A percentile compares a stretch with the other conserved stretches of the same genome.
Evolutionary conservation across 805 yeast species (phyloP).

Genomic region (Saccharomycopsis olivae): DNA sequence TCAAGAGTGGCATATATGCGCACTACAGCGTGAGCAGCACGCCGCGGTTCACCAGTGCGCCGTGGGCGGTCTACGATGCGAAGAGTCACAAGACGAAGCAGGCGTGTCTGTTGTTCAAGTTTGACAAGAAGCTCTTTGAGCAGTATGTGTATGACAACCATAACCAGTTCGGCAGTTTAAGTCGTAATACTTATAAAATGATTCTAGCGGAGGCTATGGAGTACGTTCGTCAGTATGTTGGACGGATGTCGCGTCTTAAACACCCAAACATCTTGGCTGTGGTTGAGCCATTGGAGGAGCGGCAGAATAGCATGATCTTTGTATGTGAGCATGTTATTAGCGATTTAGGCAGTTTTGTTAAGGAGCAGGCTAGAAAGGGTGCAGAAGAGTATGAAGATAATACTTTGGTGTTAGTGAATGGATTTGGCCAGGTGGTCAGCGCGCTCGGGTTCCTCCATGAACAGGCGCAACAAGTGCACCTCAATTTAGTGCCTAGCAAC

Average conservation of each 20-base stretch:
- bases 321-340: slow-evolving; percentile 73
- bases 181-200: slow-evolving; percentile 14
- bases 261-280: slow-evolving; percentile 84
- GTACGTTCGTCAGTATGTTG: slow-evolving; percentile 54
- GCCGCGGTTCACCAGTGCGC: slow-evolving; percentile 15
- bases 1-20: slow-evolving; percentile 18
- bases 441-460: slow-evolving; percentile 79
- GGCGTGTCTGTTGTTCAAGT: slow-evolving; percentile 14
- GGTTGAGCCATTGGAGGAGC: slow-evolving; percentile 84
- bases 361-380: slow-evolving; percentile 21
- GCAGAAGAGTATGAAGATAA: slow-evolving; percentile 37
- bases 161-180: slow-evolving; percentile 12
- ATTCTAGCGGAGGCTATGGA: slow-evolving; percentile 47
- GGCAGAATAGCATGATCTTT: slow-evolving; percentile 64
- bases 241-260: slow-evolving; percentile 65
- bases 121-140: slow-evolving; percentile 18
- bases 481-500: slow-evolving; percentile 69
- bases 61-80: slow-evolving; percentile 16
- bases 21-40: slow-evolving; percentile 16
- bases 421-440: slow-evolving; percentile 65
- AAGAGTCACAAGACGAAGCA: slow-evolving; percentile 18
- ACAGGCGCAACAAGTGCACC: slow-evolving; percentile 62
- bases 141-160: slow-evolving; percentile 10
- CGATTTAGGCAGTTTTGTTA: slow-evolving; percentile 37
- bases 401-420: slow-evolving; percentile 63